Evolutionary conservation across 768 basidiomycete genomes (phyloP).

Genomic region (Boletus tomentosulus): DNA sequence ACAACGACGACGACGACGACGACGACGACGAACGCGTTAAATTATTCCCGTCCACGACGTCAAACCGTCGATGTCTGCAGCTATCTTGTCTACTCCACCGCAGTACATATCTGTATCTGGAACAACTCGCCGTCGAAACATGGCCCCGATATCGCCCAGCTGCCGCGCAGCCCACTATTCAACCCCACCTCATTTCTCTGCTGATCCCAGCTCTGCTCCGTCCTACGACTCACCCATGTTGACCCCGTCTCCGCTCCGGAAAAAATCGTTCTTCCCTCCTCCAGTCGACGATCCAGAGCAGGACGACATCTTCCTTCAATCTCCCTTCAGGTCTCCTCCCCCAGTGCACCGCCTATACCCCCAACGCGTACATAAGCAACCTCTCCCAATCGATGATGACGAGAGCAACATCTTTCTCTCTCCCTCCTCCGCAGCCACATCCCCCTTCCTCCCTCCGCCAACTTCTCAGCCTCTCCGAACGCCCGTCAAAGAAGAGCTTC

Average conservation of each 20-base stretch:
- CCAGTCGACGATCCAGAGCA: conserved; percentile 28
- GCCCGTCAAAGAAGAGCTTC: conserved; percentile 51
- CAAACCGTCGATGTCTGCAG: conserved; percentile 21
- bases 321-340: conserved; percentile 47
- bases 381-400: conserved; percentile 44
- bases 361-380: conserved; percentile 36
- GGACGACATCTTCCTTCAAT: conserved; percentile 53
- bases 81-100: conserved; percentile 29
- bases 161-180: conserved; percentile 31
- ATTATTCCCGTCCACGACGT: conserved; percentile 15
- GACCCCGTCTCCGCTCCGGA: conserved; percentile 59
- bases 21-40: conserved; percentile 19
- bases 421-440: conserved; percentile 38
- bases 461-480: conserved; percentile 53
- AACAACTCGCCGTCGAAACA: conserved; percentile 19
- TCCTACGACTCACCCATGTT: conserved; percentile 57
- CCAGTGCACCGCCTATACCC: conserved; percentile 41
- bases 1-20: conserved; percentile 21
- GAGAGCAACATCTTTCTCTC: conserved; percentile 57
- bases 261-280: conserved; percentile 38
- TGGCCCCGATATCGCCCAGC: conserved; percentile 31
- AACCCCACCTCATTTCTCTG: conserved; percentile 32
- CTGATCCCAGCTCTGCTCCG: conserved; percentile 19
- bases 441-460: conserved; percentile 42
- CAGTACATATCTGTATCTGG: conserved; percentile 35